These are phyloP conservation scores for Amoebophrya sp. DNA, from an alignment of 169 alveolate species.

Conservation along the genomic window DNA sequence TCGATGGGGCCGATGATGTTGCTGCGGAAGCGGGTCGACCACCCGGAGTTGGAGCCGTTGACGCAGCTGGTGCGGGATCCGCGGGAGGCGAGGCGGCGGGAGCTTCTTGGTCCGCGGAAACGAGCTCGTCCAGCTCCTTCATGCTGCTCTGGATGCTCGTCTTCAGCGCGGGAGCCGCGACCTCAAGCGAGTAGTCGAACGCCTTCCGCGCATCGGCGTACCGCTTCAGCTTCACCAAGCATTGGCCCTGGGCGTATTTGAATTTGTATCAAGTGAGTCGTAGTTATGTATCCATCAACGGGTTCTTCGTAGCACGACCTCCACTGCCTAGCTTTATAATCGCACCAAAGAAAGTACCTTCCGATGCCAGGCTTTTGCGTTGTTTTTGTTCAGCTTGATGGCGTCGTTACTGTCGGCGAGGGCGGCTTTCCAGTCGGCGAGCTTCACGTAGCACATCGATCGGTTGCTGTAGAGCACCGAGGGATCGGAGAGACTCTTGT, in stretches of 20 bases:
- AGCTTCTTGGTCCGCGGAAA: too few relatives aligned
- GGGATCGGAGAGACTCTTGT: neutral
- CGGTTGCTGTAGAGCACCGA: neutral
- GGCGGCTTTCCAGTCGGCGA: neutral
- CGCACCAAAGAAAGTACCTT: neutral
- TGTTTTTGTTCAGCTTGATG: neutral
- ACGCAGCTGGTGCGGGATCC: neutral
- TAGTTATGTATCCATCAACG: too few relatives aligned
- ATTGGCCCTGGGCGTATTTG: neutral
- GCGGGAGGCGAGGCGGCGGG: too few relatives aligned
- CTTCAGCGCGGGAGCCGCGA: neutral
- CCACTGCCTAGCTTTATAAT: neutral
- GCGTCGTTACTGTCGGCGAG: neutral
- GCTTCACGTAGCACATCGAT: neutral
- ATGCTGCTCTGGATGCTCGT: neutral
- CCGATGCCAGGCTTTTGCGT: neutral
- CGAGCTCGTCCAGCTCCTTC: neutral
- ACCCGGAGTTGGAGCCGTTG: neutral
- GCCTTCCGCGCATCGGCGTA: neutral
- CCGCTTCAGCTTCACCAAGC: neutral
- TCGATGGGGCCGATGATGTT: neutral
- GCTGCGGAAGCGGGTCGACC: neutral
- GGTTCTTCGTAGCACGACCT: neutral
- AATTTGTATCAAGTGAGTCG: neutral
- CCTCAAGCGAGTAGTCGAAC: neutral